Evolutionary conservation across 371 early-diverging fungal species (phyloP).

Genomic region (Zopfochytrium polystomum): DNA sequence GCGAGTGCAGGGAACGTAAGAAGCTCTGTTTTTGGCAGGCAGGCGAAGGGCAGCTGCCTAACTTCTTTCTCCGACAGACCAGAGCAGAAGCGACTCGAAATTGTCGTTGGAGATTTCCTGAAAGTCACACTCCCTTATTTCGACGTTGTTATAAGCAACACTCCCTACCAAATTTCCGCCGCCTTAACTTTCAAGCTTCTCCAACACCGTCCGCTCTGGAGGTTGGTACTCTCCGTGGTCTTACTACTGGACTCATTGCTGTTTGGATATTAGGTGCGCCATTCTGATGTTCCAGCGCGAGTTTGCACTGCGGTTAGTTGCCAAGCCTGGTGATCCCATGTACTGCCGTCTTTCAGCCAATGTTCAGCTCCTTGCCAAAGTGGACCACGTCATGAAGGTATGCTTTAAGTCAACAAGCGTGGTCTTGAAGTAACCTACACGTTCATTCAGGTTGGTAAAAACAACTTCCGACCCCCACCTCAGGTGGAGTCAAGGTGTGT

Average conservation of each 20-base stretch:
- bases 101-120: constrained; percentile 97
- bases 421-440: too few relatives aligned
- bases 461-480: constrained; percentile 99
- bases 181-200: constrained; percentile 97
- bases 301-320: constrained; percentile 97
- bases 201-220: constrained; percentile 87
- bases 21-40: constrained; percentile 7
- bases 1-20: constrained; percentile 93
- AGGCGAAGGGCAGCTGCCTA: neutral
- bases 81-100: constrained; percentile 84
- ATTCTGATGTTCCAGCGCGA: constrained; percentile 99
- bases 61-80: constrained; percentile 45
- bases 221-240: constrained; percentile 35
- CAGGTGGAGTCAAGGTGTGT: constrained; percentile 87
- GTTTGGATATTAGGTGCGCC: constrained; percentile 58
- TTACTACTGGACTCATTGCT: neutral
- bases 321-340: constrained; percentile 89
- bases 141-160: constrained; percentile 98
- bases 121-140: constrained; percentile 97
- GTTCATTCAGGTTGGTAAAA: constrained; percentile 94
- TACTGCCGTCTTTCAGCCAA: constrained; percentile 97
- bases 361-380: constrained; percentile 95
- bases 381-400: constrained; percentile 97
- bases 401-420: too few relatives aligned
- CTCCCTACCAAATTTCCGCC: constrained; percentile 99